A percentile compares a stretch with the other conserved stretches of the same genome.
Conservation (phyloP, 345 rosid genomes). For the Gossypium bickii region DNA sequence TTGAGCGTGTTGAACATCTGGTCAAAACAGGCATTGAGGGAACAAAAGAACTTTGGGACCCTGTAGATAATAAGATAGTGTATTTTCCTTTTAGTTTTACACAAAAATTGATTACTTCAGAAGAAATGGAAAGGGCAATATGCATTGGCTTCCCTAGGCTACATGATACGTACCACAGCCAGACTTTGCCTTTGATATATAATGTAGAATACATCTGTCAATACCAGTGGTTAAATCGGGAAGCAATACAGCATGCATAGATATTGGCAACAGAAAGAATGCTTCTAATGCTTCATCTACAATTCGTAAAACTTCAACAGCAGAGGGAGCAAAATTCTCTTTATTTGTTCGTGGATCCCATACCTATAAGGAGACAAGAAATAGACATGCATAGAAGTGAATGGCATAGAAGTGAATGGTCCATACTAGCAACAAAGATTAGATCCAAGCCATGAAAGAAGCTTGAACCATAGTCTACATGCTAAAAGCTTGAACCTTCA, state of each 20-base stretch:
- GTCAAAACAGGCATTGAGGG: slow-evolving; percentile 81
- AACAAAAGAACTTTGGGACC: slow-evolving; percentile 55
- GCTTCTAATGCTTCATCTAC: slow-evolving; percentile 92
- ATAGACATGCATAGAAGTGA: not conserved
- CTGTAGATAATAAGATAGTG: slow-evolving; percentile 33
- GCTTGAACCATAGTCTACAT: not conserved
- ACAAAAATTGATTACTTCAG: not conserved
- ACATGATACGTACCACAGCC: slow-evolving; percentile 67
- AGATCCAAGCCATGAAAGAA: not conserved
- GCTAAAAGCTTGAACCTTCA: too few species aligned
- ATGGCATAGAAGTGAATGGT: not conserved
- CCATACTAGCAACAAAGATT: not conserved
- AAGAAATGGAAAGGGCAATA: not conserved
- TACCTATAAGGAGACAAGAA: slow-evolving; percentile 37
- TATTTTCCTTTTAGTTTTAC: not conserved
- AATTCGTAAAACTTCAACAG: slow-evolving; percentile 73
- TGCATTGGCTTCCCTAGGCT: not conserved
- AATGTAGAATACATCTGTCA: slow-evolving; percentile 75
- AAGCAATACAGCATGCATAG: slow-evolving; percentile 68
- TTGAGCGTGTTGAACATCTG: slow-evolving; percentile 69
- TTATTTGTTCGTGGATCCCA: slow-evolving; percentile 79
- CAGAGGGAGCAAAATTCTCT: slow-evolving; percentile 77
- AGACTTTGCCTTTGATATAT: slow-evolving; percentile 70
- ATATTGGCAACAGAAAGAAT: slow-evolving; percentile 84
- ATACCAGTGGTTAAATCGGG: slow-evolving; percentile 72